These are phyloP conservation scores for Agroathelia rolfsii DNA, from an alignment of 1,284 basidiomycete genomes.

Conservation along the genomic window DNA sequence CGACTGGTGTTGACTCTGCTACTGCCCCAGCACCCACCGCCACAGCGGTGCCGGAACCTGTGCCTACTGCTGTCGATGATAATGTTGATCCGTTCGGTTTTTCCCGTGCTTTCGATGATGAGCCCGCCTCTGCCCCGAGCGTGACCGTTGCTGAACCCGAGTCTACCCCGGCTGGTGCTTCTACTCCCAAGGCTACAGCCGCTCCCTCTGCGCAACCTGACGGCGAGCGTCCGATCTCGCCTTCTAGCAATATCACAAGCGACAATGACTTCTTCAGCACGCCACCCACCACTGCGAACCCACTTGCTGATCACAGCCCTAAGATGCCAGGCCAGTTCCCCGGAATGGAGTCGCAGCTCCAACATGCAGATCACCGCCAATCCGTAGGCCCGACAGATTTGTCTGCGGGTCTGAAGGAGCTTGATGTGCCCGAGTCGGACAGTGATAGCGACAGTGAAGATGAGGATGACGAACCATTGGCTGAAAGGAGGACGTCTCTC, in stretches of 20 bases:
- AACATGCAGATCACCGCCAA: constrained; percentile 24
- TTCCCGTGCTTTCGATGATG: constrained; percentile 29
- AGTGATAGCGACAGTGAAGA: constrained; percentile 39
- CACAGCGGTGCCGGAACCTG: constrained; percentile 11
- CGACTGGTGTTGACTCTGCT: constrained; percentile 15
- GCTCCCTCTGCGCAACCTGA: constrained; percentile 8
- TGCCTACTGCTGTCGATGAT: constrained; percentile 7
- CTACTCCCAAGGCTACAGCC: constrained; percentile 12
- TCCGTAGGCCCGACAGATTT: no score
- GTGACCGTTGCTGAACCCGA: constrained; percentile 12
- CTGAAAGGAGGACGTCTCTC: constrained; percentile 12
- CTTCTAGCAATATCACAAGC: constrained; percentile 18
- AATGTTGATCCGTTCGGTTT: constrained; percentile 52
- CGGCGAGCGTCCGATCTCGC: constrained; percentile 16
- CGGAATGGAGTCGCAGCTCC: constrained; percentile 11
- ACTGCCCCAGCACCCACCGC: constrained; percentile 12
- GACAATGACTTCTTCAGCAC: constrained; percentile 54
- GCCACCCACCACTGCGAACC: constrained; percentile 39
- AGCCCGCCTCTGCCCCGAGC: no score
- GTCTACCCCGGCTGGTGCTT: constrained; percentile 15
- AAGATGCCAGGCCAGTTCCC: constrained; percentile 12
- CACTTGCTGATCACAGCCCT: constrained; percentile 10
- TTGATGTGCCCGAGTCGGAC: constrained; percentile 59
- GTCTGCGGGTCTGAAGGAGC: constrained; percentile 44
- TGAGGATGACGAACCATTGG: constrained; percentile 36